A percentile compares a stretch with the other conserved stretches of the same genome.
phyloP scores from a whole-genome alignment of 257 asterid genomes.

The Ballota nigra region DNA sequence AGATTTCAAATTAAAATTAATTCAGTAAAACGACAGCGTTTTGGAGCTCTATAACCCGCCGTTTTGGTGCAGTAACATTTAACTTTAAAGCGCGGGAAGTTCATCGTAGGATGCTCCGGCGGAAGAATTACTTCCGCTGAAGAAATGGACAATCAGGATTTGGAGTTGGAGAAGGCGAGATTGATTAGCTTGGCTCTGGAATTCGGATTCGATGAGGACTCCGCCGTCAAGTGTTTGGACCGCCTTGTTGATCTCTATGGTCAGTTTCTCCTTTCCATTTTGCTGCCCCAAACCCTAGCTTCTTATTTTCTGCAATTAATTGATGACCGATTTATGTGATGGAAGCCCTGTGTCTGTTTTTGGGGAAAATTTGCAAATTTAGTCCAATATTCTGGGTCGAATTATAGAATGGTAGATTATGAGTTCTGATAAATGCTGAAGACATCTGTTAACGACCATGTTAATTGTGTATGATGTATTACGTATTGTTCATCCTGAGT shows the following conservation, averaged over 20 bases:
- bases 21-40: background rate
- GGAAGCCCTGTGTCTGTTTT: background rate
- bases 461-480: background rate
- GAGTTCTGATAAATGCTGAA: slow-evolving; percentile 9
- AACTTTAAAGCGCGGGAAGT: slow-evolving; percentile 64
- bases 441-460: background rate
- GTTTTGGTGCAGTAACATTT: background rate
- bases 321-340: background rate
- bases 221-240: slow-evolving; percentile 62
- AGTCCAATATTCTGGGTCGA: background rate
- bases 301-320: background rate
- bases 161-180: slow-evolving; percentile 73
- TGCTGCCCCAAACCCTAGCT: slow-evolving; percentile 13
- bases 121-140: background rate
- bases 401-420: background rate
- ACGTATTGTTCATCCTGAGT: background rate
- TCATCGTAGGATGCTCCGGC: slow-evolving; percentile 6
- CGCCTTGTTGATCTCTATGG: slow-evolving; percentile 79
- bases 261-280: slow-evolving; percentile 29
- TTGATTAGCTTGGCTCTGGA: slow-evolving; percentile 82
- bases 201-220: slow-evolving; percentile 72
- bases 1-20: background rate
- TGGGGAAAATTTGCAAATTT: background rate
- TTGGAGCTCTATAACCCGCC: background rate
- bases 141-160: slow-evolving; percentile 50